phyloP scores from a whole-genome alignment of 1,284 basidiomycete species.

The Trametes sp. region DNA sequence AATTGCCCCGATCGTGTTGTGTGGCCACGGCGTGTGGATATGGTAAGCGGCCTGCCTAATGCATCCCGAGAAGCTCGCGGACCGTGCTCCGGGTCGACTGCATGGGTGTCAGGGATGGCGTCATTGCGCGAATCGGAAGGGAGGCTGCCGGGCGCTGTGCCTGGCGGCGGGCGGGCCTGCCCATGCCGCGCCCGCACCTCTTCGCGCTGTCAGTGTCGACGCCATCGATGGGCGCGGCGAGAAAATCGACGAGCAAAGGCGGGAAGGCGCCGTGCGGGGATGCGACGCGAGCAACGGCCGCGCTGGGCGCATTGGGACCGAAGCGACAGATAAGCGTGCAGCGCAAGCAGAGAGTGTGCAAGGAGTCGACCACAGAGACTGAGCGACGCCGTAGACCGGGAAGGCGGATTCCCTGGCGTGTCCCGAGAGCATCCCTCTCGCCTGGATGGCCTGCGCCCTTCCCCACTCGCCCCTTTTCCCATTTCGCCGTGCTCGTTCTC shows the following conservation, averaged over 20 bases:
- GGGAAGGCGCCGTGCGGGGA: slow-evolving; percentile 1
- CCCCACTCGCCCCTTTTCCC: slow-evolving; percentile 11
- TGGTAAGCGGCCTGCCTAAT: slow-evolving; percentile 17
- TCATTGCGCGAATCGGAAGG: slow-evolving; percentile 19
- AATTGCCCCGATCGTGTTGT: slow-evolving; percentile 4
- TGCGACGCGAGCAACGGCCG: neutral
- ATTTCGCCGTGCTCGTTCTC: neutral
- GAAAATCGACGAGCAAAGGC: neutral
- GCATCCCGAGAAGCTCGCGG: neutral
- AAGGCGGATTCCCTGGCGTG: neutral
- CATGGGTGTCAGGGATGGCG: slow-evolving; percentile 26
- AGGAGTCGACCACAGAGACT: too few relatives aligned
- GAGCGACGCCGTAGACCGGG: neutral
- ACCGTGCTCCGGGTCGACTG: slow-evolving; percentile 8
- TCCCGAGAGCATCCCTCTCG: slow-evolving; percentile 4
- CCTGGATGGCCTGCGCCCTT: neutral
- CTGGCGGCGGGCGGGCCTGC: slow-evolving; percentile 7
- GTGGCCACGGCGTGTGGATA: slow-evolving; percentile 7
- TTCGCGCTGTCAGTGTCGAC: neutral
- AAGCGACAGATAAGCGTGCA: neutral
- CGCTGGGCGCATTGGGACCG: slow-evolving; percentile 12
- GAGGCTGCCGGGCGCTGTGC: slow-evolving; percentile 21
- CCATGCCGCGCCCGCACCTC: neutral
- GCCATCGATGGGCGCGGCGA: slow-evolving; percentile 3
- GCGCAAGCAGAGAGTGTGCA: neutral